These are phyloP conservation scores for Trichoderma polysporum DNA, from an alignment of 2,329 filamentous ascomycete genomes.

Conservation along the genomic window DNA sequence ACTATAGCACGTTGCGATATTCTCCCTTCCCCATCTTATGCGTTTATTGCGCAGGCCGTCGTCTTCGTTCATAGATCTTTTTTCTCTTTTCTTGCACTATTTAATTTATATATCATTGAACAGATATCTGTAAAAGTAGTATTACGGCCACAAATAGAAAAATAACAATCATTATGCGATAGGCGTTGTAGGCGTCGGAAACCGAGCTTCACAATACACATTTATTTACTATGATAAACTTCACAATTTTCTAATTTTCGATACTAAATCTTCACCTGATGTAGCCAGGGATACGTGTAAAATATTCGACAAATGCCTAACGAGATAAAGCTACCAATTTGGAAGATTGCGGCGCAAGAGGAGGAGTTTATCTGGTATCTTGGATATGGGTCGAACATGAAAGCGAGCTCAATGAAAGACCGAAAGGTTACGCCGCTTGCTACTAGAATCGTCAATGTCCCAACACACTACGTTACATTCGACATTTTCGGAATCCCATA, in stretches of 20 bases:
- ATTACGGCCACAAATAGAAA: no score
- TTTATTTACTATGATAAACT: no score
- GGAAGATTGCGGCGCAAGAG: neutral
- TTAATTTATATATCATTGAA: no score
- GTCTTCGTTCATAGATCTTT: no score
- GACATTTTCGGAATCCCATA: conserved; percentile 20
- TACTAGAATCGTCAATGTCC: conserved; percentile 14
- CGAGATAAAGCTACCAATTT: neutral
- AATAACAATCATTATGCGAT: no score
- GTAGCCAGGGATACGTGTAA: no score
- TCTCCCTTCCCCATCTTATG: no score
- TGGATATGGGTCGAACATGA: conserved; percentile 22
- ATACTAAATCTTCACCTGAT: no score
- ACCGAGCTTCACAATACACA: neutral
- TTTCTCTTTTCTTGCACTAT: neutral
- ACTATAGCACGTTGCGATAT: no score
- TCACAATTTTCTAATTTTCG: no score
- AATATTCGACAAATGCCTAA: neutral
- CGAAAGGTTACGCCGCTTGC: conserved; percentile 15
- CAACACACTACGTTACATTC: conserved; percentile 18
- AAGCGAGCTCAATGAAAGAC: conserved; percentile 11
- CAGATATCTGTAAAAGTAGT: no score
- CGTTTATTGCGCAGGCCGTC: no score
- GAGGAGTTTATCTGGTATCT: conserved; percentile 13
- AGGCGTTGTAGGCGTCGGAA: neutral